Evolutionary conservation across 2,329 filamentous ascomycete genomes (phyloP).

Genomic region (Polytolypa hystricis): DNA sequence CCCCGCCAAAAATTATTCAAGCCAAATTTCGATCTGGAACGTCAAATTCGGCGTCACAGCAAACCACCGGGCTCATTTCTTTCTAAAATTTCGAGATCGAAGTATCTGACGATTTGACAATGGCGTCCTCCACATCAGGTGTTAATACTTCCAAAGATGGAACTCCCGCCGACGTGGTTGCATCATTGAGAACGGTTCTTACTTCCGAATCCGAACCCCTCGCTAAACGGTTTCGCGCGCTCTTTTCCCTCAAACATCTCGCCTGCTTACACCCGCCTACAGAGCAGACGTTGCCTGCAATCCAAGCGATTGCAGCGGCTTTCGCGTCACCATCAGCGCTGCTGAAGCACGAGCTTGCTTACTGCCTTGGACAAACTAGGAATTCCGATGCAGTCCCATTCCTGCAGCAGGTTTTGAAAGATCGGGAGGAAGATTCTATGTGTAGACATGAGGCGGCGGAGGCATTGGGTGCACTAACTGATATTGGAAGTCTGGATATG

Average conservation of each 20-base stretch:
- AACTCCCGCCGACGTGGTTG: no score
- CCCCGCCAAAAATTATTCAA: no score
- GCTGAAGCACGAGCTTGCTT: slow-evolving; percentile 92
- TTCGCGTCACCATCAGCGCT: slow-evolving; percentile 78
- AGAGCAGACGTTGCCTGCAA: slow-evolving; percentile 49
- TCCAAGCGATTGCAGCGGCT: slow-evolving; percentile 74
- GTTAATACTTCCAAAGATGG: no score
- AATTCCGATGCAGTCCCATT: slow-evolving; percentile 63
- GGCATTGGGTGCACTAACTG: slow-evolving; percentile 78
- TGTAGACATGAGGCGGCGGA: slow-evolving; percentile 94
- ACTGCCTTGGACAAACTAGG: slow-evolving; percentile 86
- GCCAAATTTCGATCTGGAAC: no score
- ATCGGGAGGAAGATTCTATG: slow-evolving; percentile 82
- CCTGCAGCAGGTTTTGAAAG: slow-evolving; percentile 61
- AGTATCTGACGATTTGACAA: no score
- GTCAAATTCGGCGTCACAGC: no score
- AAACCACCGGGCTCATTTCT: no score
- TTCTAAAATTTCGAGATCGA: no score
- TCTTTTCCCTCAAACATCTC: slow-evolving; percentile 94
- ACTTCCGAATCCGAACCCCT: slow-evolving; percentile 72
- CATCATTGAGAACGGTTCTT: slow-evolving; percentile 47
- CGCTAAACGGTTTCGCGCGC: slow-evolving; percentile 81
- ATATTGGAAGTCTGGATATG: slow-evolving; percentile 60
- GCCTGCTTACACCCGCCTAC: slow-evolving; percentile 55
- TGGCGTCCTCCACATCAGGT: no score